Percentiles rank a stretch among this genome's conserved stretches.
These are phyloP conservation scores for Sicyos baderoa DNA, from an alignment of 306 rosid species.

Conservation along the genomic window DNA sequence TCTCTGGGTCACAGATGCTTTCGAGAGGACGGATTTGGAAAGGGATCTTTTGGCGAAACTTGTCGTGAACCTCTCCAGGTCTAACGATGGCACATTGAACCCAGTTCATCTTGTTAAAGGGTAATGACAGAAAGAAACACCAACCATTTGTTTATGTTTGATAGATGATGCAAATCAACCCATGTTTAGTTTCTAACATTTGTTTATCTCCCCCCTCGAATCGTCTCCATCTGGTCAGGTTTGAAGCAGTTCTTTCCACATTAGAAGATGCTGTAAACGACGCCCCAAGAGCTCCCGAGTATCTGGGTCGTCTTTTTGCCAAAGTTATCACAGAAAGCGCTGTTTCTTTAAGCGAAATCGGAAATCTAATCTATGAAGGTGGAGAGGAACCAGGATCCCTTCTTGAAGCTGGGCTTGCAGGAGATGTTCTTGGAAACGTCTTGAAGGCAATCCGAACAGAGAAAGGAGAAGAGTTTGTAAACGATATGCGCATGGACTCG, in stretches of 20 bases:
- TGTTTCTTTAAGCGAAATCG: slow-evolving; percentile 53
- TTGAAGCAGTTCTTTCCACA: slow-evolving; percentile 46
- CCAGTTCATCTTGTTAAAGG: slow-evolving; percentile 61
- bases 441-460: slow-evolving; percentile 53
- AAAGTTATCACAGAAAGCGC: slow-evolving; percentile 41
- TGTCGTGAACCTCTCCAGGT: slow-evolving; percentile 50
- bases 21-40: slow-evolving; percentile 67
- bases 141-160: background rate
- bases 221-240: slow-evolving; percentile 31
- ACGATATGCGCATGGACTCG: slow-evolving; percentile 34
- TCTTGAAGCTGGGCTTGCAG: slow-evolving; percentile 57
- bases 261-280: slow-evolving; percentile 82
- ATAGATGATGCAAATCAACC: background rate
- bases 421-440: slow-evolving; percentile 58
- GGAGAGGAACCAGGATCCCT: slow-evolving; percentile 75
- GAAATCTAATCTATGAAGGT: slow-evolving; percentile 42
- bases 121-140: slow-evolving; percentile 29
- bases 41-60: slow-evolving; percentile 65
- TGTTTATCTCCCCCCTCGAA: background rate
- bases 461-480: slow-evolving; percentile 50
- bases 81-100: slow-evolving; percentile 44
- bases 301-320: slow-evolving; percentile 58
- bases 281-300: slow-evolving; percentile 82
- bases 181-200: background rate
- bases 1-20: slow-evolving; percentile 76